phyloP scores from a whole-genome alignment of 495 filamentous ascomycete species.

The Hypoxylon subgilvum region DNA sequence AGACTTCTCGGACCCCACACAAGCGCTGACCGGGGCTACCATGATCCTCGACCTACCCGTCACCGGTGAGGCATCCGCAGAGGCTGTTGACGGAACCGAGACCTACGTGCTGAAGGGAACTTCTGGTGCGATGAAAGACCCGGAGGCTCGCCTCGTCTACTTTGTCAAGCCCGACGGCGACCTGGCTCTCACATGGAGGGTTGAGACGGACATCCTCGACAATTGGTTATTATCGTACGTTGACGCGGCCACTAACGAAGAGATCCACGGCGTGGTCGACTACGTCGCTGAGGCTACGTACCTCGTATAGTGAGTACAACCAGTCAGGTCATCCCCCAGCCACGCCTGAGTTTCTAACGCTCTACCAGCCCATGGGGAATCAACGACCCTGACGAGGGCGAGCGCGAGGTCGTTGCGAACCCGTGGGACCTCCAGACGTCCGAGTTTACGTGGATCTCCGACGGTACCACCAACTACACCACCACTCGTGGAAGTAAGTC shows the following conservation, averaged over 20 bases:
- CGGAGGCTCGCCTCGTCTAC: conserved; percentile 54
- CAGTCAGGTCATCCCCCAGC: background rate
- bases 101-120: conserved; percentile 47
- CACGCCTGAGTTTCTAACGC: conserved; percentile 25
- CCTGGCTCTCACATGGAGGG: conserved; percentile 54
- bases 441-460: conserved; percentile 52
- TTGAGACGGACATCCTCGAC: conserved; percentile 56
- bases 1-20: conserved; percentile 41
- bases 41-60: conserved; percentile 45
- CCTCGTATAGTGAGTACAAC: conserved; percentile 45
- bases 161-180: conserved; percentile 48
- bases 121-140: conserved; percentile 48
- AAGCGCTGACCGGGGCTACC: conserved; percentile 44
- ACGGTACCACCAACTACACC: conserved; percentile 48
- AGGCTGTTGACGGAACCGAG: conserved; percentile 40
- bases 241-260: conserved; percentile 48
- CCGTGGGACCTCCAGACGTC: conserved; percentile 47
- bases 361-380: conserved; percentile 47
- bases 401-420: conserved; percentile 43
- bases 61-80: conserved; percentile 43
- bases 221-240: conserved; percentile 60
- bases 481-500: conserved; percentile 52
- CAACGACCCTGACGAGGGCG: conserved; percentile 55
- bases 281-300: conserved; percentile 57
- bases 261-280: conserved; percentile 53